Conservation (phyloP, 208 protist species). For the Crithidia bombi region DNA sequence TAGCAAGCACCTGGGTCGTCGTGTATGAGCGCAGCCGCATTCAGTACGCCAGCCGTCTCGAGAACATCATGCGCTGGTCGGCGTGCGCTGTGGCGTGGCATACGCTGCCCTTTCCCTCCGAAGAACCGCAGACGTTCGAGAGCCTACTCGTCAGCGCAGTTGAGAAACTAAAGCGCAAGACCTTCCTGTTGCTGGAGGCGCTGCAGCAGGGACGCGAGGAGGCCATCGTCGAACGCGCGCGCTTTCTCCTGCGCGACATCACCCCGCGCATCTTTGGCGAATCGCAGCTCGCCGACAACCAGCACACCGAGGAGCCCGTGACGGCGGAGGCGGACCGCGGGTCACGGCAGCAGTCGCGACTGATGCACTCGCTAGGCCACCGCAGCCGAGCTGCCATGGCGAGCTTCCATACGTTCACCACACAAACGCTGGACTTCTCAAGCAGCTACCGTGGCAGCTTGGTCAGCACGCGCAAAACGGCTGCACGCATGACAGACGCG, state of each 20-base stretch:
- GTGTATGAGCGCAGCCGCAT: constrained; percentile 38
- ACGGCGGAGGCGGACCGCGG: constrained; percentile 30
- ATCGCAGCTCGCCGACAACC: constrained; percentile 52
- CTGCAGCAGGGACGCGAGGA: constrained; percentile 70
- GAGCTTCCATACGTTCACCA: constrained; percentile 25
- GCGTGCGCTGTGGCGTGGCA: constrained; percentile 58
- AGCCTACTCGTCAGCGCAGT: constrained; percentile 45
- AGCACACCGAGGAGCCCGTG: constrained; percentile 78
- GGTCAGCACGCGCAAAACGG: constrained; percentile 23
- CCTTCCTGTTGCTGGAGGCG: constrained; percentile 81
- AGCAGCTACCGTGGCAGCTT: constrained; percentile 27
- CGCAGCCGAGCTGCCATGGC: constrained; percentile 34
- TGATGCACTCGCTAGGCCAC: constrained; percentile 26
- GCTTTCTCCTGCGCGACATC: constrained; percentile 77
- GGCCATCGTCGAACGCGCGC: constrained; percentile 64
- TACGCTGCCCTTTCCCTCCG: constrained; percentile 27
- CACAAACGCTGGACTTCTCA: constrained; percentile 43
- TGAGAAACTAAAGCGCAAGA: constrained; percentile 68
- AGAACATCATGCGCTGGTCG: constrained; percentile 43
- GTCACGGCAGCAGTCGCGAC: constrained; percentile 33
- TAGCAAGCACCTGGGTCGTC: constrained; percentile 27
- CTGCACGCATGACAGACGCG: constrained; percentile 16
- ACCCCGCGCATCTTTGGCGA: constrained; percentile 66
- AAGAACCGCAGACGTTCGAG: constrained; percentile 41
- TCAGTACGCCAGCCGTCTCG: constrained; percentile 41